Evolutionary conservation across 169 alveolate species (phyloP), one percentile per base, ranked within the genome.

Genomic region (Plasmodium inui): DNA sequence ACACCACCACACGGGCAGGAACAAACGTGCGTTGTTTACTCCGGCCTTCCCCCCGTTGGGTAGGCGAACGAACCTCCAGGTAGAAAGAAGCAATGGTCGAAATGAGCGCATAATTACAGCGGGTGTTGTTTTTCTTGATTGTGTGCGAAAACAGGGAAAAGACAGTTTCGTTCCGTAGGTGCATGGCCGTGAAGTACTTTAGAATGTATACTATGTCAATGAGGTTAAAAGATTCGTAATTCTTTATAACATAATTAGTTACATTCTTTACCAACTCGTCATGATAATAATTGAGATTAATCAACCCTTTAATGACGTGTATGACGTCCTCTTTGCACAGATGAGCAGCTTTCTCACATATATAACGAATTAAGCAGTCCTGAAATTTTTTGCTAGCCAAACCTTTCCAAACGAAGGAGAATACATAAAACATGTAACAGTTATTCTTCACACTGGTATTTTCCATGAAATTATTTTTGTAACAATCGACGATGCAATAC

Each of bases 121-220:
- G 82, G 53, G 50, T 82, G 50, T 90, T 70, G 70, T 90, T 19
- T 81, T 82, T 70, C 71, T 90, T 80, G 4, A 90, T 70, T n/a
- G 95, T 90, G 61, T n/a, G 37, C 14, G 95, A 83, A 81, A 90
- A 81, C 14, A 71, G 34, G 17, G 80, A 41, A 37, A 90, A 90
- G 34, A 90, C 57, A 6, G 70, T 70, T 5, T 46, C 57, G 50
- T 90, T 34, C 80, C 95, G 70, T 46, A 90, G 53, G 55, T 55
- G 53, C 90, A 81, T 80, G n/a, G 73, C 37, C 32, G 95, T 90
- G 37, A 32, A 90, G 57, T 90, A 90, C 55, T 90, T 90, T 79
- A 90, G 50, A 55, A 90, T 90, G 83, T 90, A 90, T 32, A 81
- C 92, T 30, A 90, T 81, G 28, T 90, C 95, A 19, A 90, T 90